These are phyloP conservation scores for Candida ficus DNA, from an alignment of 805 yeast species.

Conservation along the genomic window DNA sequence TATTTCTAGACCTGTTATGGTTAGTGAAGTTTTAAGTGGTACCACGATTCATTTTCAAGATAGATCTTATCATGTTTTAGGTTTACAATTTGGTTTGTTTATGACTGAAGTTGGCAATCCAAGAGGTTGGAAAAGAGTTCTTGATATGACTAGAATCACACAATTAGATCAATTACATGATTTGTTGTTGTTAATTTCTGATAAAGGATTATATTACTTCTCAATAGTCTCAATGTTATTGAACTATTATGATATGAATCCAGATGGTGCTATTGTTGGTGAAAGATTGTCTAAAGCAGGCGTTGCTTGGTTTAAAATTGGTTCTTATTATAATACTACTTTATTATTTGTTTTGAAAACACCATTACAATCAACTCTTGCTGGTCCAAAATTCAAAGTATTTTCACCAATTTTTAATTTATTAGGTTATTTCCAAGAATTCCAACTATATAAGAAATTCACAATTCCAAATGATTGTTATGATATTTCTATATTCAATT, in stretches of 20 bases:
- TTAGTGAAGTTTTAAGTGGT: constrained; percentile 39
- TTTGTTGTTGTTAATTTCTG: constrained; percentile 54
- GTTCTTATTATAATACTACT: constrained; percentile 58
- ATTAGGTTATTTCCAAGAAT: constrained; percentile 36
- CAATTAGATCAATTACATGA: constrained; percentile 58
- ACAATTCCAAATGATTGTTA: constrained; percentile 50
- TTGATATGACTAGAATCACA: constrained; percentile 46
- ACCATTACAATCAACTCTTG: constrained; percentile 33
- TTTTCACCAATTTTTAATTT: constrained; percentile 54
- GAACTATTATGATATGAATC: constrained; percentile 43
- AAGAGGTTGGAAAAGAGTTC: constrained; percentile 55
- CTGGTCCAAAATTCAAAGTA: constrained; percentile 45
- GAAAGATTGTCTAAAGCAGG: constrained; percentile 46
- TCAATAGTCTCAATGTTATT: constrained; percentile 56
- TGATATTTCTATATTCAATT: constrained; percentile 59
- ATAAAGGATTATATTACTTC: constrained; percentile 54
- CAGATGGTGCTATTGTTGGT: constrained; percentile 38
- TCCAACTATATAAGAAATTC: constrained; percentile 42
- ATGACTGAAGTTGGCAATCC: constrained; percentile 29
- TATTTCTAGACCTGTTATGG: constrained; percentile 27
- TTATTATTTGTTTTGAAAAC: constrained; percentile 53
- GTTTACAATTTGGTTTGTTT: constrained; percentile 60
- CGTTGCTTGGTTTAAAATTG: constrained; percentile 60
- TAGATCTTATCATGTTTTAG: constrained; percentile 46
- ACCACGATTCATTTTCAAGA: constrained; percentile 41